Base-by-base conservation (phyloP, 208 protist species). In the Polymyxa betae region DNA sequence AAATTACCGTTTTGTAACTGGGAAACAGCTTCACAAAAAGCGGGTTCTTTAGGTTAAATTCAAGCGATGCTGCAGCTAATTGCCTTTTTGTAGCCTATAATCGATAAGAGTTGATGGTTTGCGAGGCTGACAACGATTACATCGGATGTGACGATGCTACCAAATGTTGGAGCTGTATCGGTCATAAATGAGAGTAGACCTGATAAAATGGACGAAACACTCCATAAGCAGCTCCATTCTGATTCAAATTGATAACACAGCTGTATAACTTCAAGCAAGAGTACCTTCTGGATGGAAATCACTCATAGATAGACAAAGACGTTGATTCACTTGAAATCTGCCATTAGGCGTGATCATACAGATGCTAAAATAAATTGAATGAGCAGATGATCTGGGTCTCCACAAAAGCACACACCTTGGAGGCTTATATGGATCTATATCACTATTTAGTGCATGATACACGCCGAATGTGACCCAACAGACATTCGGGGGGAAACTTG, bases 241-340 rank as follows among this genome's bases (percentile, higher is more conserved):
- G 46, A 38, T 60, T 0, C 60, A 0, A 38, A 16, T 32, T 24
- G 38, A 89, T n/a, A 10, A 16, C n/a, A 44, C 89, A 16, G 20
- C 66, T 29, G n/a, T 44, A 10, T 5, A 32, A 0, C 88, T 0
- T 10, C 38, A 0, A 44, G 43, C 29, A 46, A 0, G 32, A 16
- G 0, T 78, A 29, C 38, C 52, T 44, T 46, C 0, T 35, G n/a
- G 29, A 91, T 66, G 41, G 88, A 91, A 89, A 88, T 89, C 88
- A 49, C 82, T 94, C n/a, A 95, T 96, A 45, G 92, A 94, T 5
- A 96, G 78, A 91, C 94, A 95, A 44, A 95, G 78, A n/a, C 91
- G 41, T 16, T 44, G 94, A 35, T 94, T 46, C 43, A 90, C 91
- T 45, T 94, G 60, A 88, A 95, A 95, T 49, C 94, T 54, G 10